Base-by-base conservation (phyloP, 2,329 filamentous ascomycete species). In the Phoma sp. region DNA sequence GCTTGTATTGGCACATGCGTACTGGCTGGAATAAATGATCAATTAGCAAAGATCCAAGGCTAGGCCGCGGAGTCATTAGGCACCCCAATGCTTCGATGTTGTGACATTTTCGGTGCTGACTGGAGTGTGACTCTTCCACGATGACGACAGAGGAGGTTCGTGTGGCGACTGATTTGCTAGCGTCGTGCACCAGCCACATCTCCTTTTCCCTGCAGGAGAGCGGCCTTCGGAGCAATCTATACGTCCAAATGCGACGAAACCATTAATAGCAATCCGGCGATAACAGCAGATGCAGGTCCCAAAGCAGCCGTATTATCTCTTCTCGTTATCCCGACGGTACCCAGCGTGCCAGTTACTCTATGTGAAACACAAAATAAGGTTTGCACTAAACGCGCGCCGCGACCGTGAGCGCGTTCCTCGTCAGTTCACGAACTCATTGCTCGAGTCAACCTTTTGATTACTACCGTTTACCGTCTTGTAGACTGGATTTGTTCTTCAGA, bases 71-170 rank as follows among this genome's bases (percentile, higher is more conserved):
- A 55, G 52, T 55, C 52, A 55, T 51, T 12, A 51, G 46, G 46
- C 31, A 41, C n/a, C 31, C 47, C 25, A 19, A n/a, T 22, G 24
- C 24, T 45, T 40, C 45, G 29, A 12, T 40, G 25, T 15, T 33
- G 43, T 32, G 35, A 12, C 32, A 43, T 48, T n/a, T 13, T 35
- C 32, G 27, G 10, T n/a, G 33, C 45, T 51, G 50, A 44, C 50
- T 43, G 49, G 51, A 49, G 51, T 52, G 37, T 57, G 48, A 63
- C 56, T 56, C 53, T 55, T 55, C 44, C 9, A 51, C 41, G 51
- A 67, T 63, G 65, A 68, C 63, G 64, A 62, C 57, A 64, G 51
- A 57, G 35, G 36, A 21, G n/a, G 41, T 36, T 19, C 13, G 43
- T 45, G 52, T 51, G 52, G 52, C 52, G 32, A 51, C 32, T 32